Base-by-base conservation (phyloP, 176 grass and related monocot species). In the Eleusine coracana region DNA sequence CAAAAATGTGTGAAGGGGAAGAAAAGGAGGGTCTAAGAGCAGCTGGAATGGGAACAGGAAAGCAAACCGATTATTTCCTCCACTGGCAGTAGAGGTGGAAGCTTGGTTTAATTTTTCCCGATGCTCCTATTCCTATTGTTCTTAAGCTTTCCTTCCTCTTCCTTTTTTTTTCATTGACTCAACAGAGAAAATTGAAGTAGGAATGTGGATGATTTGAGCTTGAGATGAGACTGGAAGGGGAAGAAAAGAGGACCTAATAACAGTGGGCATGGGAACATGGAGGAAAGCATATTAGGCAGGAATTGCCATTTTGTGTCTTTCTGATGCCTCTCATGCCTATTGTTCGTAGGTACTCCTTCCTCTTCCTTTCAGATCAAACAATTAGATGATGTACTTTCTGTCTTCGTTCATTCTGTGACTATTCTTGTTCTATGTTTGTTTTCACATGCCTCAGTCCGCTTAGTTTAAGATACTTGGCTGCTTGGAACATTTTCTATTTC, bases 51-150 rank as follows among this genome's bases (percentile, higher is more conserved):
- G 77, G 63, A 52, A 54, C 63, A 67, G 45, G 63, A 79, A 79
- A 80, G 3, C 70, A 39, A 23, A 23, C 61, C 21, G 38, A 28
- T 49, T 78, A 49, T 15, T 79, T 73, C 49, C 48, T 38, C 39
- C 27, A 73, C 21, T 51, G 25, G 15, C 16, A 18, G 44, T 72
- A 10, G 23, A 74, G 38, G 69, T 74, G 50, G 49, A 68, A 60
- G 77, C 27, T 62, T 69, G 16, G 69, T 68, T 68, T 16, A 50
- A 50, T 68, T 14, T 88, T 88, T 84, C 76, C 62, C 11, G 20
- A 70, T 76, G 82, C 54, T 89, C 82, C 41, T 66, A 56, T 70
- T 84, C 81, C 70, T 75, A 62, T 62, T 0, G 76, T 81, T 63
- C 82, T 85, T 85, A 54, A 76, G 56, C 36, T 10, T 17, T 70